phyloP scores from a whole-genome alignment of 371 early-diverging fungal genomes.

The Coemansia sp. region DNA sequence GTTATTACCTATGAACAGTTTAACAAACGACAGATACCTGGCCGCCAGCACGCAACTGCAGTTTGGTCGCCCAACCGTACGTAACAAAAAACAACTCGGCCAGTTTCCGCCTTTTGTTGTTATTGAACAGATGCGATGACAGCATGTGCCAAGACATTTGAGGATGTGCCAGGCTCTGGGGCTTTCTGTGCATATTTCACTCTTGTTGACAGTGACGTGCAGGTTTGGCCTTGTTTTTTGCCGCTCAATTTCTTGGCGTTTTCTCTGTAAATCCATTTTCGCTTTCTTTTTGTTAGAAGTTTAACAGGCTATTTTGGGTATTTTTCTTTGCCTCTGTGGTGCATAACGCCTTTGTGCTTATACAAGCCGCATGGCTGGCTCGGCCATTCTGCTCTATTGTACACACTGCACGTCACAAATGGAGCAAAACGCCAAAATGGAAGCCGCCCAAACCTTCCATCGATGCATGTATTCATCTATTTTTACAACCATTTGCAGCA shows the following conservation, averaged over 20 bases:
- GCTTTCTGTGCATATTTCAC: background rate
- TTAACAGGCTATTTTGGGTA: background rate
- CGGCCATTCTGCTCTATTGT: background rate
- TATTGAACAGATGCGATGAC: background rate
- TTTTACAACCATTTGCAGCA: background rate
- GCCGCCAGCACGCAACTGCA: background rate
- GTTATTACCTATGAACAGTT: no score
- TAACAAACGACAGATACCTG: no score
- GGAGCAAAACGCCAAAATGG: background rate
- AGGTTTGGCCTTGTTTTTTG: background rate
- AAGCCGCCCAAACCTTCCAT: conserved; percentile 6
- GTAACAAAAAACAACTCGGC: background rate
- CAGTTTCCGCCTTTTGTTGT: background rate
- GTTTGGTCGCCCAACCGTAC: background rate
- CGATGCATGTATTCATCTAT: background rate
- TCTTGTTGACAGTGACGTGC: conserved; percentile 2
- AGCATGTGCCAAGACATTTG: conserved; percentile 1
- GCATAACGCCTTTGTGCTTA: background rate
- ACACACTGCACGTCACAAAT: background rate
- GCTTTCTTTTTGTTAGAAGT: background rate
- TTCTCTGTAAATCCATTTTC: background rate
- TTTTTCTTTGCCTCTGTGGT: background rate
- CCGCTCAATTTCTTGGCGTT: conserved; percentile 12
- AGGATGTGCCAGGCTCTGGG: background rate
- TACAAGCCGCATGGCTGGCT: background rate